phyloP scores from a whole-genome alignment of 805 yeast genomes.

The Isabelozyma pseudorhagii region DNA sequence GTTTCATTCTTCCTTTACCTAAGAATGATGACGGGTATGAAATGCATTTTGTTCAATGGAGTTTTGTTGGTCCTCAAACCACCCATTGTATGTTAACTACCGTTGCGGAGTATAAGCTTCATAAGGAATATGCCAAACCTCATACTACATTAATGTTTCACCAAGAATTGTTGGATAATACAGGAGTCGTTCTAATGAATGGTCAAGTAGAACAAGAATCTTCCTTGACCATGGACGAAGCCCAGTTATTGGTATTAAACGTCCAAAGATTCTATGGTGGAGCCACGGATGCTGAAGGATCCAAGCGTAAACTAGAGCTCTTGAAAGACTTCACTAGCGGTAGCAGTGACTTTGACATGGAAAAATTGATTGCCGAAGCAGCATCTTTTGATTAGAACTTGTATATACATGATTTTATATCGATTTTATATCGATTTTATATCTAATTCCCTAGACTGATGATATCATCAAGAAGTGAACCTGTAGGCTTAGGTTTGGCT shows the following conservation, averaged over 20 bases:
- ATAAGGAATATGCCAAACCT: conserved; percentile 89
- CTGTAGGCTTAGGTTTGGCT: neutral
- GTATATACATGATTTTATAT: neutral
- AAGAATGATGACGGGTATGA: conserved; percentile 59
- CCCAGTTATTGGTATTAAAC: conserved; percentile 72
- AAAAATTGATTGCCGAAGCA: conserved; percentile 66
- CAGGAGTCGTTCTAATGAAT: conserved; percentile 76
- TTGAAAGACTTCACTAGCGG: conserved; percentile 72
- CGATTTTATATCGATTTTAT: neutral
- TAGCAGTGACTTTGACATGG: conserved; percentile 59
- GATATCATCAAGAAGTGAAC: conserved; percentile 9
- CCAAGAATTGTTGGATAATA: conserved; percentile 61
- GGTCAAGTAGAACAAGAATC: conserved; percentile 76
- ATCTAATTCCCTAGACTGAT: conserved; percentile 8
- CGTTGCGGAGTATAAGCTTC: conserved; percentile 86
- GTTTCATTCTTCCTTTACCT: conserved; percentile 89
- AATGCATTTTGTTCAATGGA: conserved; percentile 93
- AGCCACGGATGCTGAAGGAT: conserved; percentile 39
- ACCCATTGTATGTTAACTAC: conserved; percentile 89
- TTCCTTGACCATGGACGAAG: conserved; percentile 64
- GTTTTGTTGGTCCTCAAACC: conserved; percentile 77
- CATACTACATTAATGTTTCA: conserved; percentile 91
- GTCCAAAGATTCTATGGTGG: conserved; percentile 85
- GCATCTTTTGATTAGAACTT: conserved; percentile 56
- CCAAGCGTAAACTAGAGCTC: conserved; percentile 51